Base-by-base conservation (phyloP, 345 rosid genomes). In the Nasturtium officinale region DNA sequence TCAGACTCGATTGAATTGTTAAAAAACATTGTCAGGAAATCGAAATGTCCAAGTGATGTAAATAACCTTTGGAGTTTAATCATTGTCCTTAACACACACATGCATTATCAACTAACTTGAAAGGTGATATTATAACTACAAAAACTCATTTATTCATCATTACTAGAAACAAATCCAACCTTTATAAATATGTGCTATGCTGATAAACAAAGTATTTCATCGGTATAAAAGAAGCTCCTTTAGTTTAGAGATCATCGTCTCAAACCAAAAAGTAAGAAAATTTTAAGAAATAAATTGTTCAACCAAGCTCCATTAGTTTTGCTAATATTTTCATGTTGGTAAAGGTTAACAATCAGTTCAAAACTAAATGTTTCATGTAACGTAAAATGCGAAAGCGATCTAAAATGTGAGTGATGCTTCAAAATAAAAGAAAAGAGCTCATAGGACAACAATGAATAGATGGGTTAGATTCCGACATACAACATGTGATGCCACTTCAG, bases 401-500 rank as follows among this genome's bases (percentile, higher is more conserved):
- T 63, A 53, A 73, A 56, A 65, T 18, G 50, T 62, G 69, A 72
- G 4, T 73, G 71, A 58, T 33, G 71, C 40, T 47, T 56, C 48
- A 2, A 35, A 74, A 32, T 55, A 65, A 56, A 73, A 11, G 66
- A 26, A 51, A 18, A 65, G 50, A 56, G 51, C 58, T 74, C 79
- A 69, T 53, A 69, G 74, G 74, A 62, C 69, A 61, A 45, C 57
- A 68, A 53, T 45, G 52, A 62, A 62, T 29, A 69, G 75, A 76
- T 76, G 70, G 52, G 60, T 62, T 54, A 46, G 75, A 76, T 55
- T 76, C 75, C 75, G 66, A 76, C 75, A 69, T 60, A 69, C 2
- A 61, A 15, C 79, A 76, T 76, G 79, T 76, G 79, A 53, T 76
- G 64, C 79, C 79, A 76, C 65, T 76, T 69, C 40, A 53, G 79